Evolutionary conservation across 148 eudicot genomes (phyloP).

Genomic region (Rhododendron henanense): DNA sequence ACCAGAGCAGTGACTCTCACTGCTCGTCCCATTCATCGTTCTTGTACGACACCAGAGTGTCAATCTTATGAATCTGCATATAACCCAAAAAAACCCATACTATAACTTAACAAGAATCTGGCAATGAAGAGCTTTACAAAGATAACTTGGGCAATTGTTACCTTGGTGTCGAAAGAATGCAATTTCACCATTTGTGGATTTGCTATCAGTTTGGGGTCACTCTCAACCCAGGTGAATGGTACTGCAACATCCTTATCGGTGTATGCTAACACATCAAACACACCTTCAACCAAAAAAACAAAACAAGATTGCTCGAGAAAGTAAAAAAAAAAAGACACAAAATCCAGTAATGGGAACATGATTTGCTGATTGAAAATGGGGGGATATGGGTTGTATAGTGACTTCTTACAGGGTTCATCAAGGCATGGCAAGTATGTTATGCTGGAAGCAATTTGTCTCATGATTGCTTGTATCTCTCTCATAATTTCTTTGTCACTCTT

Average conservation of each 20-base stretch:
- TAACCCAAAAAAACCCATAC: background rate
- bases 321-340: background rate
- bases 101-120: background rate
- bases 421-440: conserved; percentile 96
- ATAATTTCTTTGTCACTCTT: conserved; percentile 98
- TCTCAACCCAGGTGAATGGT: conserved; percentile 93
- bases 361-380: background rate
- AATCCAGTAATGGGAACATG: background rate
- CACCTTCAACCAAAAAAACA: conserved; percentile 40
- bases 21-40: conserved; percentile 77
- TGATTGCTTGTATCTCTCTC: conserved; percentile 98
- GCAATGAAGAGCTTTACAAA: background rate
- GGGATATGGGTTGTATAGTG: background rate
- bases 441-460: conserved; percentile 96
- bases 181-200: conserved; percentile 97
- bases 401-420: conserved; percentile 81
- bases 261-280: conserved; percentile 91
- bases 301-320: background rate
- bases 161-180: conserved; percentile 95
- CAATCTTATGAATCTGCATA: conserved; percentile 93
- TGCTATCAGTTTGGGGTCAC: conserved; percentile 84
- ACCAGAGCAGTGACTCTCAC: background rate
- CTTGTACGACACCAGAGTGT: conserved; percentile 89
- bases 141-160: conserved; percentile 14
- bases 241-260: conserved; percentile 79